Evolutionary conservation across 2,329 filamentous ascomycete species (phyloP).

Genomic region (Colletotrichum theobromicola): DNA sequence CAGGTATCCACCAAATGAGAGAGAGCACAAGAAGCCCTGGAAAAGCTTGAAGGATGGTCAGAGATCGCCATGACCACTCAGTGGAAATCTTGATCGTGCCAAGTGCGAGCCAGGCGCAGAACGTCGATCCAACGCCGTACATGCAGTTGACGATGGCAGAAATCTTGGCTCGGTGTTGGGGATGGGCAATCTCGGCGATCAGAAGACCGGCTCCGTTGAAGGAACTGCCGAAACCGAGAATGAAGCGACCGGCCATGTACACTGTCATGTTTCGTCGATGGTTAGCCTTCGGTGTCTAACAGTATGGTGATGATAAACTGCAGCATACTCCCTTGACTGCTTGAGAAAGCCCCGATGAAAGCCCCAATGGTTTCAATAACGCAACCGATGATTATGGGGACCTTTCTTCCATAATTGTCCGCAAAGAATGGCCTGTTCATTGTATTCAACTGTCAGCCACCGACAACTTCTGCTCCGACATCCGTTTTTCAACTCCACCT

Average conservation of each 20-base stretch:
- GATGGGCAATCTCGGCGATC: background rate
- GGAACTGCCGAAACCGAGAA: slow-evolving; percentile 43
- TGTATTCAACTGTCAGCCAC: background rate
- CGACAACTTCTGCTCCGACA: background rate
- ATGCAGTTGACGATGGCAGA: background rate
- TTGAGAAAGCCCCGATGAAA: slow-evolving; percentile 44
- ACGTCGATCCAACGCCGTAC: background rate
- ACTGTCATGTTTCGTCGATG: background rate
- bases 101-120: background rate
- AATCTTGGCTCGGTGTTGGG: background rate
- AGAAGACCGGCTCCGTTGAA: slow-evolving; percentile 48
- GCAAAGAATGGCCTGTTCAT: slow-evolving; percentile 30
- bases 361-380: slow-evolving; percentile 49
- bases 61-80: background rate
- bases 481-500: slow-evolving; percentile 35
- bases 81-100: background rate
- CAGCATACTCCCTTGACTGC: slow-evolving; percentile 42
- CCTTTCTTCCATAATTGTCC: slow-evolving; percentile 45
- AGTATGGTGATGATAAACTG: slow-evolving; percentile 19
- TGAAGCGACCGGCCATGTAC: slow-evolving; percentile 39
- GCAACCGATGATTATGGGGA: slow-evolving; percentile 47
- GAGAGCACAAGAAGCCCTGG: background rate
- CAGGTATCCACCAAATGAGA: slow-evolving; percentile 25
- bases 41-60: background rate
- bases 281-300: background rate